Percentiles rank a stretch among this genome's conserved stretches.
These are phyloP conservation scores for Protomyces pachydermus DNA, from an alignment of 1,139 yeast species.

Conservation along the genomic window DNA sequence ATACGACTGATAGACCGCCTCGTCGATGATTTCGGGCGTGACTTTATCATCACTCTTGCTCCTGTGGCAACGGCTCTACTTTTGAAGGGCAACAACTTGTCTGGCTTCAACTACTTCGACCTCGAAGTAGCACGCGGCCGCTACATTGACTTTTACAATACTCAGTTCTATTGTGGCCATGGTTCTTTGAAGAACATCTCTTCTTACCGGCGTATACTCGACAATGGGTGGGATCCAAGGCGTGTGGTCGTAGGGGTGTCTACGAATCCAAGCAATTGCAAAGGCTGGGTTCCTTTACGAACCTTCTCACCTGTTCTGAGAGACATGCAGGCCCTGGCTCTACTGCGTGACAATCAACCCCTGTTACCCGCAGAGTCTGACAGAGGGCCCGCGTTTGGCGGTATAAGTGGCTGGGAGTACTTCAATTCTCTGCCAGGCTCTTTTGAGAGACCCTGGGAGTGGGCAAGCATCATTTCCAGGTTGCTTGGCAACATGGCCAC, in stretches of 20 bases:
- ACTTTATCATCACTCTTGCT: constrained; percentile 9
- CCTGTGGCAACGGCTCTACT: constrained; percentile 19
- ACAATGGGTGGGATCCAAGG: constrained; percentile 1
- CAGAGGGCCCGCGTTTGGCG: background rate
- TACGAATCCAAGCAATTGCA: constrained; percentile 8
- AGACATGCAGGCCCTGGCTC: constrained; percentile 3
- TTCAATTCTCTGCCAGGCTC: constrained; percentile 10
- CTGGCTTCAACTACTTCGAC: constrained; percentile 10
- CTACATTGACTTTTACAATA: constrained; percentile 12
- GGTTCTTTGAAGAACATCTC: background rate
- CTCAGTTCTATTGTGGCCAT: constrained; percentile 7
- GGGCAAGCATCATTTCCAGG: constrained; percentile 5
- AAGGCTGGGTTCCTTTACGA: constrained; percentile 14
- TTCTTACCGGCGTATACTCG: constrained; percentile 1
- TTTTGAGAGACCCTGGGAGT: constrained; percentile 3
- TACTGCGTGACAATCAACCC: background rate
- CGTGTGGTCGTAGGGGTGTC: constrained; percentile 9
- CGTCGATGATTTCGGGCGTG: background rate
- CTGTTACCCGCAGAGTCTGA: background rate
- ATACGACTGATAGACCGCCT: constrained; percentile 13
- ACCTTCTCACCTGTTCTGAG: background rate
- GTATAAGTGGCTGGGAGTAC: constrained; percentile 23
- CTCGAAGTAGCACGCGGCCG: constrained; percentile 5
- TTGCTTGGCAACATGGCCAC: background rate
- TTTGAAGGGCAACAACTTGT: constrained; percentile 2